These are phyloP conservation scores for Tulasnella sp. DNA, from an alignment of 768 basidiomycete species.

Conservation along the genomic window DNA sequence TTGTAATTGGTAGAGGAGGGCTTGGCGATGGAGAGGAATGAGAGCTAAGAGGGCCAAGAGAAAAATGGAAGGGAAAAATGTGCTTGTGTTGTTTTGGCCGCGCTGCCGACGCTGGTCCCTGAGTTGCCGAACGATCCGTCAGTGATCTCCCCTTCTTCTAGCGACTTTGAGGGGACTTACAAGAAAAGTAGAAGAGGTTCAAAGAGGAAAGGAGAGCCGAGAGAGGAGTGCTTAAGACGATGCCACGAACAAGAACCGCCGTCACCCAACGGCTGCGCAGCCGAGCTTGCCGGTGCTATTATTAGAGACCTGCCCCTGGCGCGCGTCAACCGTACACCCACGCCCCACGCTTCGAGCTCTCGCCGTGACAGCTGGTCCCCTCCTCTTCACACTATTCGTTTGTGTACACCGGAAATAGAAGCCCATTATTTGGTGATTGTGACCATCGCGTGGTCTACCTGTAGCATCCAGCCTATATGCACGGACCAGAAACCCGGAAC, in stretches of 20 bases:
- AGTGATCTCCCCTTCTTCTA: not conserved
- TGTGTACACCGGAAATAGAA: too few species aligned
- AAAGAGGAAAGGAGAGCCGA: not conserved
- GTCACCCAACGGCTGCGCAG: not conserved
- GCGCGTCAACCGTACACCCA: not conserved
- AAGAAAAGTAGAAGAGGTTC: not conserved
- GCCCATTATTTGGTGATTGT: too few species aligned
- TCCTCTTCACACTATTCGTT: too few species aligned
- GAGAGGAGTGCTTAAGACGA: not conserved
- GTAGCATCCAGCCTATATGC: too few species aligned
- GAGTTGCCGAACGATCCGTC: not conserved
- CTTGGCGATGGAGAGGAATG: conserved; percentile 4
- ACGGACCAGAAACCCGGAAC: too few species aligned
- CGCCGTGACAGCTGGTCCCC: too few species aligned
- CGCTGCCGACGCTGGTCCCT: not conserved
- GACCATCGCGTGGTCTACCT: too few species aligned
- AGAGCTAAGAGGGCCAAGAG: not conserved
- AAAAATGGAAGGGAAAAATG: not conserved
- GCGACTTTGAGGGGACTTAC: not conserved
- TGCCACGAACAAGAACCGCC: not conserved
- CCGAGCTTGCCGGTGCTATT: not conserved
- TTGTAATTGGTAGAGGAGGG: not conserved
- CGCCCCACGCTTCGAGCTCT: too few species aligned
- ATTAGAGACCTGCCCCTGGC: not conserved
- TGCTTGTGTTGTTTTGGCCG: not conserved